These are phyloP conservation scores for Penicillium riverlandense DNA, from an alignment of 495 filamentous ascomycete species.

Conservation along the genomic window DNA sequence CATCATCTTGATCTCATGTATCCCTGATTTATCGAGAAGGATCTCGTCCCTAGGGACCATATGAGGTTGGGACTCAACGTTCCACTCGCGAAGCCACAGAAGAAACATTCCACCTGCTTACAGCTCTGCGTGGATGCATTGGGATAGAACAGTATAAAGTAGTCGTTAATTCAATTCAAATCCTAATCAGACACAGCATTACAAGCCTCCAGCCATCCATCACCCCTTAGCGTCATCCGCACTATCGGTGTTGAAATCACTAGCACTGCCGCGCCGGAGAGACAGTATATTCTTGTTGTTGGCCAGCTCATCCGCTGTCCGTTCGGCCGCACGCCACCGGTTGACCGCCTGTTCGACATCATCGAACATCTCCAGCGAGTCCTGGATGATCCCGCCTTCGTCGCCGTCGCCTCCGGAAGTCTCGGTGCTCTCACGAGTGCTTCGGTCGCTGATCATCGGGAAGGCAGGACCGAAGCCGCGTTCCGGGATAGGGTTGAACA, in stretches of 20 bases:
- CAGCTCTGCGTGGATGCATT: too few relatives aligned
- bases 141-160: too few relatives aligned
- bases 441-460: slow-evolving; percentile 29
- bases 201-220: slow-evolving; percentile 16
- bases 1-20: too few relatives aligned
- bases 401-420: slow-evolving; percentile 43
- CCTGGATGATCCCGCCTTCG: slow-evolving; percentile 74
- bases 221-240: slow-evolving; percentile 35
- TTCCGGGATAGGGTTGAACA: slow-evolving; percentile 81
- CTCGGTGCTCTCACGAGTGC: slow-evolving; percentile 38
- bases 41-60: too few relatives aligned
- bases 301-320: slow-evolving; percentile 33
- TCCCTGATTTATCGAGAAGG: too few relatives aligned
- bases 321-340: slow-evolving; percentile 54
- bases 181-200: slow-evolving; percentile 14
- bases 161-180: too few relatives aligned
- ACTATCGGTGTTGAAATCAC: slow-evolving; percentile 36
- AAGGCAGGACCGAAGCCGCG: slow-evolving; percentile 62
- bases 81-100: too few relatives aligned
- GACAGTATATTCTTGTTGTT: slow-evolving; percentile 38
- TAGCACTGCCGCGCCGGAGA: slow-evolving; percentile 33
- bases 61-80: too few relatives aligned
- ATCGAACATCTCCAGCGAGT: slow-evolving; percentile 74
- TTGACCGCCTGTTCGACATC: slow-evolving; percentile 60
- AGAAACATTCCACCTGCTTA: too few relatives aligned